phyloP scores from a whole-genome alignment of 495 filamentous ascomycete species.

The Amorphotheca resinae region DNA sequence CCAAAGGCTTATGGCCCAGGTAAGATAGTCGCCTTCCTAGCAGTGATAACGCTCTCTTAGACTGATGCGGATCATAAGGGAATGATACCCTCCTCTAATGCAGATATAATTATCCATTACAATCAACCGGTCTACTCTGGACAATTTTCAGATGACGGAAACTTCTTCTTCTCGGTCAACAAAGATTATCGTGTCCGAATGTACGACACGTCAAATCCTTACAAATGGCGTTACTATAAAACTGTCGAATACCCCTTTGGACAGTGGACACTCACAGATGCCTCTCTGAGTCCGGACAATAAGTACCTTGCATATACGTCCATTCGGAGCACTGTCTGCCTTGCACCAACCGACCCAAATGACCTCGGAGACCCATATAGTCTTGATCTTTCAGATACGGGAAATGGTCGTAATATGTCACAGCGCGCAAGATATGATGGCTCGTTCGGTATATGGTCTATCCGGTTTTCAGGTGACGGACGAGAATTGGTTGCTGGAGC shows the following conservation, averaged over 20 bases:
- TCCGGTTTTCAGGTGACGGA: constrained; percentile 89
- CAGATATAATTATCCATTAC: constrained; percentile 84
- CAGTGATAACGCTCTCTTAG: background rate
- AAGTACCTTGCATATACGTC: constrained; percentile 80
- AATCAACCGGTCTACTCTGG: constrained; percentile 80
- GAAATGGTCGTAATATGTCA: constrained; percentile 30
- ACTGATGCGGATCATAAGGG: constrained; percentile 22
- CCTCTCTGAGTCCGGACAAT: constrained; percentile 84
- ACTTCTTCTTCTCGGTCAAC: constrained; percentile 92
- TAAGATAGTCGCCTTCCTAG: constrained; percentile 21
- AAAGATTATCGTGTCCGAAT: constrained; percentile 91
- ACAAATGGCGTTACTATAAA: constrained; percentile 93
- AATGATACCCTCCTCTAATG: constrained; percentile 57
- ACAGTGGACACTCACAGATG: constrained; percentile 94
- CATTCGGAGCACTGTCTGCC: constrained; percentile 54
- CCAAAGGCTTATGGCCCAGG: constrained; percentile 54
- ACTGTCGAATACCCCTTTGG: constrained; percentile 75
- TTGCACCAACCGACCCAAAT: constrained; percentile 77
- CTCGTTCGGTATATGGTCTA: constrained; percentile 63
- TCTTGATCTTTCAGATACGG: constrained; percentile 55
- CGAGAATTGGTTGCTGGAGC: constrained; percentile 86
- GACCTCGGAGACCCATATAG: constrained; percentile 63
- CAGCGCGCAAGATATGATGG: constrained; percentile 4
- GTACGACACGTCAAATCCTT: constrained; percentile 96
- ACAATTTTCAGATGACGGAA: constrained; percentile 92